phyloP scores from a whole-genome alignment of 1,139 yeast genomes.

The Candida sp. region DNA sequence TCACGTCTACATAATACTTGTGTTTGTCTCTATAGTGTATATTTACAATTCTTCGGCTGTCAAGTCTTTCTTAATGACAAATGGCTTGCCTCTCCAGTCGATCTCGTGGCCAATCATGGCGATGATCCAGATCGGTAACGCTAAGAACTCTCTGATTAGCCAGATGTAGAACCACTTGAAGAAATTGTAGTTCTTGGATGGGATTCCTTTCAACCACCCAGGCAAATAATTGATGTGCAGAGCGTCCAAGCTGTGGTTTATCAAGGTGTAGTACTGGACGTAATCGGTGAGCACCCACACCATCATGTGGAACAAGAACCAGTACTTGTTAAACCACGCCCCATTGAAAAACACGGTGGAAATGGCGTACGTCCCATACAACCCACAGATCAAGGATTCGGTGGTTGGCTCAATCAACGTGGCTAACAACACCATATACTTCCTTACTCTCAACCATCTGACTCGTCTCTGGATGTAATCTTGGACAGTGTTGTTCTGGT shows the following conservation, averaged over 20 bases:
- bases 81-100: constrained; percentile 85
- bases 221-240: constrained; percentile 27
- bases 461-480: constrained; percentile 74
- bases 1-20: neutral
- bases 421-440: constrained; percentile 87
- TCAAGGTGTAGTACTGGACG: constrained; percentile 55
- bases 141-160: constrained; percentile 72
- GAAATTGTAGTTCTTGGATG: constrained; percentile 15
- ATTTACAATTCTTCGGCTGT: constrained; percentile 67
- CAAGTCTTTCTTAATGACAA: constrained; percentile 71
- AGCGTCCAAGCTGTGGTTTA: constrained; percentile 26
- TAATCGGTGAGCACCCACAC: constrained; percentile 72
- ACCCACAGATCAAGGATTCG: constrained; percentile 72
- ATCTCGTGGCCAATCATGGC: constrained; percentile 83
- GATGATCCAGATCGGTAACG: constrained; percentile 82
- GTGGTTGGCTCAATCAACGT: constrained; percentile 89
- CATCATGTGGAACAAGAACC: constrained; percentile 56
- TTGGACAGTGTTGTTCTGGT: constrained; percentile 41
- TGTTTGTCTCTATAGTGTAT: neutral
- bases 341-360: constrained; percentile 46
- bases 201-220: constrained; percentile 28
- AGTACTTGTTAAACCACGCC: constrained; percentile 32
- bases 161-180: constrained; percentile 48
- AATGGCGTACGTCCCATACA: constrained; percentile 66
- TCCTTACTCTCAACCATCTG: constrained; percentile 89